phyloP scores from a whole-genome alignment of 192 early-diverging fungal genomes.

The Ramicandelaber brevisporus region DNA sequence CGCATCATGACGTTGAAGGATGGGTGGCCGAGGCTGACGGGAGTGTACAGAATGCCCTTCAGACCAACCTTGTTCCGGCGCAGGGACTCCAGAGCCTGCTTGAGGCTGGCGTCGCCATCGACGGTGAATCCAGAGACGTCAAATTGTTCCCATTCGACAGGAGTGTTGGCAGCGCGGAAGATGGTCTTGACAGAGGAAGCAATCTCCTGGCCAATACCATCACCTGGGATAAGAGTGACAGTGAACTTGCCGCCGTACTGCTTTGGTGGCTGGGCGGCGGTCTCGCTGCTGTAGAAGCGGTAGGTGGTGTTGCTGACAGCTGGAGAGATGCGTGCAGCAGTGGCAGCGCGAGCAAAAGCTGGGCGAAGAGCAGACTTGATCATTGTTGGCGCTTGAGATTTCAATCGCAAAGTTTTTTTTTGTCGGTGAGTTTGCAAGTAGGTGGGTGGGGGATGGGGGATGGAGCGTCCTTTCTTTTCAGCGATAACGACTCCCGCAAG shows the following conservation, averaged over 20 bases:
- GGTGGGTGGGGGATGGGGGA: too few species aligned
- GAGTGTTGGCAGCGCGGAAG: constrained; percentile 79
- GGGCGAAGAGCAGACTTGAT: too few species aligned
- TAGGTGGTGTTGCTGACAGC: too few species aligned
- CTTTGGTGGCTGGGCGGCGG: too few species aligned
- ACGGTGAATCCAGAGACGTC: constrained; percentile 83
- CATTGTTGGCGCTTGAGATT: too few species aligned
- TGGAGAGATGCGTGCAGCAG: too few species aligned
- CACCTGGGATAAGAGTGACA: constrained; percentile 93
- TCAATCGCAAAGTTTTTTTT: too few species aligned
- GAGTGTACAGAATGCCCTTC: constrained; percentile 85
- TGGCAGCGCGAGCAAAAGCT: too few species aligned
- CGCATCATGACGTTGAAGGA: constrained; percentile 93
- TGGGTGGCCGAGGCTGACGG: constrained; percentile 64
- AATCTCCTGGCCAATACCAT: constrained; percentile 92
- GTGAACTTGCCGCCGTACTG: constrained; percentile 85
- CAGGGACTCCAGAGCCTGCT: constrained; percentile 77
- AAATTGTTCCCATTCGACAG: constrained; percentile 92
- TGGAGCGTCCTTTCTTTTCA: too few species aligned
- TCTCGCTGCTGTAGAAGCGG: too few species aligned
- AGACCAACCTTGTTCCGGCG: constrained; percentile 88
- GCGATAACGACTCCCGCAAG: too few species aligned
- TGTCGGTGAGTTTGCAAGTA: too few species aligned
- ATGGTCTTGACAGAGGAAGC: constrained; percentile 75
- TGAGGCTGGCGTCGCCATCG: constrained; percentile 52